Conservation (phyloP, 2,329 filamentous ascomycete genomes). For the Aspergillus nomiae region DNA sequence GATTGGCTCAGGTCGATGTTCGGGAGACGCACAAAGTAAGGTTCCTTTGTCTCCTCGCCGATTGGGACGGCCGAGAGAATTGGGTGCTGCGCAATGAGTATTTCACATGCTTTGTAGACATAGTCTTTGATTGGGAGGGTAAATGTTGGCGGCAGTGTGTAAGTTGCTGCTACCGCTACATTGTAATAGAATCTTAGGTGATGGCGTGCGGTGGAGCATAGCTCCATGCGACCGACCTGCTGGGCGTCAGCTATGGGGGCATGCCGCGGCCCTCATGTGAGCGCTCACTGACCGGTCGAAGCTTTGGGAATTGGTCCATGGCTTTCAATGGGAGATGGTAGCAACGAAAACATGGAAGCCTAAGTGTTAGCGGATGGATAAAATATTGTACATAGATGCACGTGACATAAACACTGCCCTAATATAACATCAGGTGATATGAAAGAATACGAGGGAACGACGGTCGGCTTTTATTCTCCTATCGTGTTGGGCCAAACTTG, state of each 20-base stretch:
- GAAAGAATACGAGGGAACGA: background rate
- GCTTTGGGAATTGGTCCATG: background rate
- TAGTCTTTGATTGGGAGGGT: slow-evolving; percentile 30
- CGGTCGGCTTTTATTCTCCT: background rate
- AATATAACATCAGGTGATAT: background rate
- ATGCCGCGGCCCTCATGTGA: background rate
- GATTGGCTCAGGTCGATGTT: slow-evolving; percentile 43
- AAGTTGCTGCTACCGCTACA: slow-evolving; percentile 44
- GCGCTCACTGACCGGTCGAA: background rate
- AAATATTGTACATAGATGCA: background rate
- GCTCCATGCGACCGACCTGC: slow-evolving; percentile 45
- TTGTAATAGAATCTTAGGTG: slow-evolving; percentile 48
- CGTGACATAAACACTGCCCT: background rate
- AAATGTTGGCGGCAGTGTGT: slow-evolving; percentile 31
- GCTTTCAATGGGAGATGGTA: background rate
- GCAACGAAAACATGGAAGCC: background rate
- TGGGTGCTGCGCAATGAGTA: slow-evolving; percentile 44
- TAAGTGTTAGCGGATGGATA: background rate
- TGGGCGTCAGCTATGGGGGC: slow-evolving; percentile 2
- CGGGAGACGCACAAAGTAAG: slow-evolving; percentile 49
- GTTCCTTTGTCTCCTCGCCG: slow-evolving; percentile 41
- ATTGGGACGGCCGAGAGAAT: slow-evolving; percentile 47
- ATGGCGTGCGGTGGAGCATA: slow-evolving; percentile 47
- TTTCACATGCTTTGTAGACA: slow-evolving; percentile 40
- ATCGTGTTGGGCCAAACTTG: background rate